Conservation (phyloP, 371 early-diverging fungal genomes). For the Rhizopus stolonifer region DNA sequence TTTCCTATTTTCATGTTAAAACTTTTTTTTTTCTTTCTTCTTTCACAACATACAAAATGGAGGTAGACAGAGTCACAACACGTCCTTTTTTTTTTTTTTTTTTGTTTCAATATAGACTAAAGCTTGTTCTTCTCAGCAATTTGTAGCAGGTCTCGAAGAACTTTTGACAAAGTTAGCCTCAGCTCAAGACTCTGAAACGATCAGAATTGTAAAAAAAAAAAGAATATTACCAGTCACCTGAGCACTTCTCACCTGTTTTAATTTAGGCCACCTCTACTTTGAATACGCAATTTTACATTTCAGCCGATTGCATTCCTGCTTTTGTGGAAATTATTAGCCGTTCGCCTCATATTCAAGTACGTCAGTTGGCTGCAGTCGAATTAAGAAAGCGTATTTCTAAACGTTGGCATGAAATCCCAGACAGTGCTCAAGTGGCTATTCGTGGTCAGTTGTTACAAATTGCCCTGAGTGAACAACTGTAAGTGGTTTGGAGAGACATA, state of each 20-base stretch:
- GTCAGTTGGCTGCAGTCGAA: slow-evolving; percentile 90
- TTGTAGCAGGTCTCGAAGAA: slow-evolving; percentile 44
- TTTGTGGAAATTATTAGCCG: slow-evolving; percentile 64
- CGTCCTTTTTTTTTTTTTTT: too few relatives aligned
- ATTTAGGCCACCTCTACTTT: slow-evolving; percentile 65
- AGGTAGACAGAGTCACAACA: slow-evolving; percentile 11
- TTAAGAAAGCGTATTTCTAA: slow-evolving; percentile 76
- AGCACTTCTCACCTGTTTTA: background rate
- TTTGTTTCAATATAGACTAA: too few relatives aligned
- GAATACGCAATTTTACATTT: slow-evolving; percentile 66
- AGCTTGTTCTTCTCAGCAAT: slow-evolving; percentile 28
- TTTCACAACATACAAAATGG: slow-evolving; percentile 4
- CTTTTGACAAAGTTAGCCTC: slow-evolving; percentile 44
- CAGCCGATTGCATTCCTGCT: slow-evolving; percentile 70
- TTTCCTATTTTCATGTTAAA: background rate
- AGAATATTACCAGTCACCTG: background rate
- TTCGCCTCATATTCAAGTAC: slow-evolving; percentile 61
- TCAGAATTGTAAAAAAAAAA: slow-evolving; percentile 35
- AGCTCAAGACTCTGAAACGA: slow-evolving; percentile 52
- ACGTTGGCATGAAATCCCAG: slow-evolving; percentile 73
- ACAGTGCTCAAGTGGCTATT: slow-evolving; percentile 51
- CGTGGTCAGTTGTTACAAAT: slow-evolving; percentile 65
- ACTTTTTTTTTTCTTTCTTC: slow-evolving; percentile 2
- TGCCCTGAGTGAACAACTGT: slow-evolving; percentile 74
- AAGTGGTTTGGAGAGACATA: slow-evolving; percentile 11